Conservation (phyloP, 495 filamentous ascomycete species). For the Baudoinia panamericana region DNA sequence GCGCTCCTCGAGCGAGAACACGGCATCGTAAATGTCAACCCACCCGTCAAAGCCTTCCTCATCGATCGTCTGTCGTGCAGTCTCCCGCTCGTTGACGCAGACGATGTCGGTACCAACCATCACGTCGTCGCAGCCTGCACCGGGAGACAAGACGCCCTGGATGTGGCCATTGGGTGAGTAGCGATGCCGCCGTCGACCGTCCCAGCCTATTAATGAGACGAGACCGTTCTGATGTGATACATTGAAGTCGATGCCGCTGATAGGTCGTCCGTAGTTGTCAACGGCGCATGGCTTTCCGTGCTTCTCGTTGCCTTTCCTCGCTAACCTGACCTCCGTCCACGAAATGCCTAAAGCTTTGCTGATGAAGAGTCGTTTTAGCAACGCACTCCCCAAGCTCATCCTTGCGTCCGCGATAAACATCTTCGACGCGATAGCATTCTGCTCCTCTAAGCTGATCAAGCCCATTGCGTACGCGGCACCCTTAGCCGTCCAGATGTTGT, state of each 20-base stretch:
- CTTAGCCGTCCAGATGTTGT: slow-evolving; percentile 25
- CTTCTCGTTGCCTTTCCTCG: slow-evolving; percentile 43
- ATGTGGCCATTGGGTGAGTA: slow-evolving; percentile 21
- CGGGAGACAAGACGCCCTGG: slow-evolving; percentile 11
- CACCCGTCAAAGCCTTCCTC: slow-evolving; percentile 48
- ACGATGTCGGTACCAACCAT: slow-evolving; percentile 57
- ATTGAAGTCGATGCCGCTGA: slow-evolving; percentile 57
- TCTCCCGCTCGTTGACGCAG: slow-evolving; percentile 60
- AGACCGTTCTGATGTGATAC: slow-evolving; percentile 77
- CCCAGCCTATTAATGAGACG: slow-evolving; percentile 46
- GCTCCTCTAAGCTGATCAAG: slow-evolving; percentile 43
- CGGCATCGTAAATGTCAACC: slow-evolving; percentile 65
- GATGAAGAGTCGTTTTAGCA: slow-evolving; percentile 68
- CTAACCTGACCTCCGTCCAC: slow-evolving; percentile 51
- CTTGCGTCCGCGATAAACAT: slow-evolving; percentile 51
- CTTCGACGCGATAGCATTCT: slow-evolving; percentile 39
- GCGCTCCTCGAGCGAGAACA: slow-evolving; percentile 52
- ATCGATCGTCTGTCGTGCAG: slow-evolving; percentile 31
- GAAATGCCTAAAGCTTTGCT: slow-evolving; percentile 45
- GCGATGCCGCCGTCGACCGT: slow-evolving; percentile 19
- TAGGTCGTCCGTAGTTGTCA: slow-evolving; percentile 11
- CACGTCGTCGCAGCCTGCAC: slow-evolving; percentile 9
- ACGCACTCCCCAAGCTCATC: slow-evolving; percentile 57
- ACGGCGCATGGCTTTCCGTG: slow-evolving; percentile 50
- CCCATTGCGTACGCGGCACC: slow-evolving; percentile 40